Evolutionary conservation across 139 green algal genomes (phyloP).

Genomic region (Pleodorina starrii): DNA sequence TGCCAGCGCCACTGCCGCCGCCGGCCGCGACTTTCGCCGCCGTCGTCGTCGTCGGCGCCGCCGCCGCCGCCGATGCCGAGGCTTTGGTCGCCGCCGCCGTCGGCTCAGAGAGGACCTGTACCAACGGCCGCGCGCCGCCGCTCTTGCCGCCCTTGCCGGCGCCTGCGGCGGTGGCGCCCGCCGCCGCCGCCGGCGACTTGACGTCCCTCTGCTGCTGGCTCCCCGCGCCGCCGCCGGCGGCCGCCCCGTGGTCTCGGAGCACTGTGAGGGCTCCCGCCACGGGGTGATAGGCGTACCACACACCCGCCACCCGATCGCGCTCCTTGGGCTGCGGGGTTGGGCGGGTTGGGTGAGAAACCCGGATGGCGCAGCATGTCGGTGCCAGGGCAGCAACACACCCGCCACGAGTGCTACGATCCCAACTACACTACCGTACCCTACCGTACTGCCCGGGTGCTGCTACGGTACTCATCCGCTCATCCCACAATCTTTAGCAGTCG

Average conservation of each 20-base stretch:
- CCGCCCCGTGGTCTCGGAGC: not conserved
- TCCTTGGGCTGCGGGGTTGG: constrained; percentile 62
- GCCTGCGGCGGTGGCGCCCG: not conserved
- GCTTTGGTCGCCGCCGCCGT: not conserved
- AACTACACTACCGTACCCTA: no score
- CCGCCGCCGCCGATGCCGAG: not conserved
- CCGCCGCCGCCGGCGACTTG: not conserved
- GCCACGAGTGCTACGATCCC: no score
- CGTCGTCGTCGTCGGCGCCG: not conserved
- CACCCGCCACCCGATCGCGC: constrained; percentile 67
- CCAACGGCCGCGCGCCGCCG: not conserved
- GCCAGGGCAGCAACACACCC: no score
- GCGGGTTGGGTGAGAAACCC: no score
- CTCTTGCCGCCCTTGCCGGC: not conserved
- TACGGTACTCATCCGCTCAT: no score
- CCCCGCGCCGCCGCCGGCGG: not conserved
- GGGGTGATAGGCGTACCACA: constrained; percentile 78
- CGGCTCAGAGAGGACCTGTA: not conserved
- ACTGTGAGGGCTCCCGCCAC: constrained; percentile 78
- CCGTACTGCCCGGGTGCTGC: no score
- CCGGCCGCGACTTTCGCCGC: no score
- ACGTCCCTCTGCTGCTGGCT: not conserved
- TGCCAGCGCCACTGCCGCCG: not conserved
- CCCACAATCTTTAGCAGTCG: no score
- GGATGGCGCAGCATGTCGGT: no score